A percentile compares a stretch with the other conserved stretches of the same genome.
Conservation (phyloP, 2,329 filamentous ascomycete species). For the Colletotrichum musicola region DNA sequence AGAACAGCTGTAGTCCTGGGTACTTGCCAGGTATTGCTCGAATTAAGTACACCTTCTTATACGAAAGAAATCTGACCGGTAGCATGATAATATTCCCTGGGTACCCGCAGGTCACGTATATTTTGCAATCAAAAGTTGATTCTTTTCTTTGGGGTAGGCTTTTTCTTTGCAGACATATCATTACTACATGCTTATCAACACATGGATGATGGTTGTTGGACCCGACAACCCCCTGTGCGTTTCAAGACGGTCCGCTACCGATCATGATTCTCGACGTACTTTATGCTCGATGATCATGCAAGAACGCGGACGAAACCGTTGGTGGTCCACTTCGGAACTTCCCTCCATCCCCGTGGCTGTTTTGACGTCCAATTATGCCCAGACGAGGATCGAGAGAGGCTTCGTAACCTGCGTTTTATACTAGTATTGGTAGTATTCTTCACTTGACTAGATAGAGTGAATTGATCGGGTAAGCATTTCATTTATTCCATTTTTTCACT, state of each 20-base stretch:
- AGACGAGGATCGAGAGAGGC: no score
- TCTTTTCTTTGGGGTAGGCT: no score
- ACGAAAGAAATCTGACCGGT: no score
- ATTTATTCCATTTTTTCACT: no score
- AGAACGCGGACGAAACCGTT: background rate
- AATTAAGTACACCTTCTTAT: no score
- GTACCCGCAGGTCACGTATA: no score
- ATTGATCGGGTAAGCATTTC: no score
- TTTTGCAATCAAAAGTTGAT: no score
- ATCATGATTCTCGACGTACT: background rate
- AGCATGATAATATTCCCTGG: no score
- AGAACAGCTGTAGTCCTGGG: background rate
- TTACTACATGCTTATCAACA: slow-evolving; percentile 1
- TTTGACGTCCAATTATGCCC: background rate
- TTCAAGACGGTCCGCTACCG: slow-evolving; percentile 19
- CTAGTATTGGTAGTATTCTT: background rate
- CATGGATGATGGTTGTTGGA: slow-evolving; percentile 32
- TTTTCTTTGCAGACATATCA: no score
- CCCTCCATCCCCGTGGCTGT: background rate
- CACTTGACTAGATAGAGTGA: background rate
- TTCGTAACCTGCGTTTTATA: background rate
- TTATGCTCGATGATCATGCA: slow-evolving; percentile 5
- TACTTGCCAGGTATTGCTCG: no score
- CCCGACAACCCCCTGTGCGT: slow-evolving; percentile 16
- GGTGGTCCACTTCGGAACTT: no score